A percentile compares a stretch with the other conserved stretches of the same genome.
Evolutionary conservation across 495 filamentous ascomycete genomes (phyloP).

Genomic region (Letharia columbiana): DNA sequence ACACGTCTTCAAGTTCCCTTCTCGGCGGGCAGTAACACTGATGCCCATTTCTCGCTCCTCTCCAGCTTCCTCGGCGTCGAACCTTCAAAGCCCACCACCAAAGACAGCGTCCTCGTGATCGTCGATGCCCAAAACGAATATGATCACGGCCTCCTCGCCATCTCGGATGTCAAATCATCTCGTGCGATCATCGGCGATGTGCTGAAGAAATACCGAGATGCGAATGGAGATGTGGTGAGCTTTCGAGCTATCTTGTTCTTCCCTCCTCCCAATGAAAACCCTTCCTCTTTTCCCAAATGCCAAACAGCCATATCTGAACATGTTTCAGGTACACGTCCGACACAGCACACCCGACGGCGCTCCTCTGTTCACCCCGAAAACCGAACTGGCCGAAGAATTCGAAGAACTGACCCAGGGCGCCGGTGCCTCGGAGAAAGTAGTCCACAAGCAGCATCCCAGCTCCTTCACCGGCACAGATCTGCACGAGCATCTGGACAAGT

Average conservation of each 20-base stretch:
- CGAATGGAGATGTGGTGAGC: slow-evolving; percentile 41
- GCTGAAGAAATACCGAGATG: slow-evolving; percentile 43
- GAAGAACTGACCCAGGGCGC: slow-evolving; percentile 35
- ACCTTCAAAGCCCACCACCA: slow-evolving; percentile 40
- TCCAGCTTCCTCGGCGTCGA: slow-evolving; percentile 9
- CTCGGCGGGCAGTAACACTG: background rate
- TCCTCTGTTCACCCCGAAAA: slow-evolving; percentile 51
- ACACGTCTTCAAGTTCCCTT: background rate
- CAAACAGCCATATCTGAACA: too few species aligned
- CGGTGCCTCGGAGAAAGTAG: slow-evolving; percentile 35
- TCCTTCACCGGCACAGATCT: slow-evolving; percentile 42
- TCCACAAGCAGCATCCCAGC: slow-evolving; percentile 41
- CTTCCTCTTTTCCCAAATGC: too few species aligned
- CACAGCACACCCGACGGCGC: slow-evolving; percentile 48
- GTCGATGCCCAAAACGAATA: slow-evolving; percentile 62
- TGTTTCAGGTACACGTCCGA: slow-evolving; percentile 36
- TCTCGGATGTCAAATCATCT: slow-evolving; percentile 37
- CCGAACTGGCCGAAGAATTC: slow-evolving; percentile 45
- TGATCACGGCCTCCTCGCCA: slow-evolving; percentile 42
- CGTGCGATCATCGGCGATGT: slow-evolving; percentile 42
- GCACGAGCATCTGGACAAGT: slow-evolving; percentile 31
- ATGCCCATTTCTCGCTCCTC: background rate
- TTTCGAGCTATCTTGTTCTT: background rate
- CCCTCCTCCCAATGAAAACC: too few species aligned
- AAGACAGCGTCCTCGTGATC: slow-evolving; percentile 50